These are phyloP conservation scores for Volvariella volvacea DNA, from an alignment of 1,284 basidiomycete genomes.

Conservation along the genomic window DNA sequence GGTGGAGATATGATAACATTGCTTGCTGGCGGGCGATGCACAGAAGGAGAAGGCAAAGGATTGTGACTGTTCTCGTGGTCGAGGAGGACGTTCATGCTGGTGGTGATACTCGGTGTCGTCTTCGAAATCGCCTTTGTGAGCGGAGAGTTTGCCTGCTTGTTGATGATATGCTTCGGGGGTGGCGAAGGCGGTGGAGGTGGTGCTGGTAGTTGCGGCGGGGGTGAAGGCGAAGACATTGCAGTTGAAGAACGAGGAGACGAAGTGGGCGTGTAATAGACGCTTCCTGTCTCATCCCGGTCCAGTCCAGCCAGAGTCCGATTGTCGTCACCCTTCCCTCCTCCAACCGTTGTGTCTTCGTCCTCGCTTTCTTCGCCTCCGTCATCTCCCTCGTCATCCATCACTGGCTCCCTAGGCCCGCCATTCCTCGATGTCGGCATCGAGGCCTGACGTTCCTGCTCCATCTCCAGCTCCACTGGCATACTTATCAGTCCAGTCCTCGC, in stretches of 20 bases:
- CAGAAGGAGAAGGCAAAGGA: not conserved
- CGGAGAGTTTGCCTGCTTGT: conserved; percentile 4
- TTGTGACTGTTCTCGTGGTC: conserved; percentile 45
- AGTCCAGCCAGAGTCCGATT: too few species aligned
- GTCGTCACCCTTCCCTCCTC: conserved; percentile 21
- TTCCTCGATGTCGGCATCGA: conserved; percentile 6
- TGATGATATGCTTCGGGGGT: not conserved
- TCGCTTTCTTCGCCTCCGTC: conserved; percentile 13
- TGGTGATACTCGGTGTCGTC: conserved; percentile 36
- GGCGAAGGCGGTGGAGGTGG: not conserved
- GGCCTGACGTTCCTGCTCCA: conserved; percentile 3
- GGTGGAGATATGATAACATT: conserved; percentile 18
- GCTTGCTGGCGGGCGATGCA: conserved; percentile 9
- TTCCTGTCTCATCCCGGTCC: conserved; percentile 31
- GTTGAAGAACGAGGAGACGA: conserved; percentile 41
- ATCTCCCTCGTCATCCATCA: not conserved
- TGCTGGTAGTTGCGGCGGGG: conserved; percentile 1
- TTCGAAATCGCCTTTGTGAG: conserved; percentile 10
- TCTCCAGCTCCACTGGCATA: not conserved
- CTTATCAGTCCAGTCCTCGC: not conserved
- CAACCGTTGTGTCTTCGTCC: conserved; percentile 20
- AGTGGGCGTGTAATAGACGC: conserved; percentile 47
- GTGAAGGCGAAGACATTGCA: conserved; percentile 21
- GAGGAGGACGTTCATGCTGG: conserved; percentile 48
- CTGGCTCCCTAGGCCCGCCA: not conserved